These are phyloP conservation scores for Aureobasidium namibiae DNA, from an alignment of 2,329 filamentous ascomycete genomes.

Conservation along the genomic window DNA sequence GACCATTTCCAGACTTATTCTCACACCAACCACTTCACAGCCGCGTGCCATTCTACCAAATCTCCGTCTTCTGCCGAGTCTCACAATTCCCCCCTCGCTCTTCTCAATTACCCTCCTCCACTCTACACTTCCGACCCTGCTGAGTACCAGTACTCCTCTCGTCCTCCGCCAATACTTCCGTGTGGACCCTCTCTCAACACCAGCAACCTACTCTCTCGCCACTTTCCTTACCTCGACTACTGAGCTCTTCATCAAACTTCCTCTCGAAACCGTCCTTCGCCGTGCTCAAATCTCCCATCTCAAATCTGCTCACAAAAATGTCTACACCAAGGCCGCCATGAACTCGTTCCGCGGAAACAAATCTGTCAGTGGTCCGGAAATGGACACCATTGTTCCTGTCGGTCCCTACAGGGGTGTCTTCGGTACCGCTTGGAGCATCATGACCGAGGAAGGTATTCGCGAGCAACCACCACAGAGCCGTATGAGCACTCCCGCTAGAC, in stretches of 20 bases:
- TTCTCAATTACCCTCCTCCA: constrained; percentile 80
- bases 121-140: constrained; percentile 72
- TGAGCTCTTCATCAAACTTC: constrained; percentile 79
- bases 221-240: constrained; percentile 73
- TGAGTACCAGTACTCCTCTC: constrained; percentile 75
- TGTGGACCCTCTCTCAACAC: constrained; percentile 74
- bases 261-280: constrained; percentile 83
- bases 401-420: constrained; percentile 78
- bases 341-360: constrained; percentile 14
- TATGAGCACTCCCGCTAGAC: constrained; percentile 20
- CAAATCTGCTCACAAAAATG: constrained; percentile 23
- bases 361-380: constrained; percentile 25
- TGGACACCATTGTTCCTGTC: constrained; percentile 68
- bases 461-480: constrained; percentile 27
- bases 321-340: constrained; percentile 21
- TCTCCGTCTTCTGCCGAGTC: constrained; percentile 67
- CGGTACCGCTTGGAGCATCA: constrained; percentile 85
- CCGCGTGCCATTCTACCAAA: constrained; percentile 72
- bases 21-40: constrained; percentile 62
- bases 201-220: constrained; percentile 70
- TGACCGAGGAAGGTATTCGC: constrained; percentile 67
- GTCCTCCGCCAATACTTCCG: constrained; percentile 76
- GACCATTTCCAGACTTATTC: constrained; percentile 54
- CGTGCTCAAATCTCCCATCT: constrained; percentile 76
- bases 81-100: constrained; percentile 55